phyloP scores from a whole-genome alignment of 2,329 filamentous ascomycete genomes.

The Exophiala oligosperma region DNA sequence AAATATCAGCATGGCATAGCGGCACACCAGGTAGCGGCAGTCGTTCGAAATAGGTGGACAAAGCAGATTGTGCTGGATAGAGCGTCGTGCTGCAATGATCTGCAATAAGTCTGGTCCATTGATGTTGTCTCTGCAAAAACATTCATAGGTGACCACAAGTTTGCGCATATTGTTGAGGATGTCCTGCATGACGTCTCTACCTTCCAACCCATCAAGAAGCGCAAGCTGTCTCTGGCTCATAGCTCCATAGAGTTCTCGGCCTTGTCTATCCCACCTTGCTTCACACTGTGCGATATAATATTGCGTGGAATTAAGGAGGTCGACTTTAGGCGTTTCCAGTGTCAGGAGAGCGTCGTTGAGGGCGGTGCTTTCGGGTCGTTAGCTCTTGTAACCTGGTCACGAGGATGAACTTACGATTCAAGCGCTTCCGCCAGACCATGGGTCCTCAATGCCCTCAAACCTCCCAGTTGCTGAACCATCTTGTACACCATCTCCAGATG shows the following conservation, averaged over 20 bases:
- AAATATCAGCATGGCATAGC: slow-evolving; percentile 1
- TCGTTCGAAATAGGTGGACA: neutral
- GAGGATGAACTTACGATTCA: neutral
- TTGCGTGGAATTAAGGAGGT: neutral
- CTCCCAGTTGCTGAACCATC: neutral
- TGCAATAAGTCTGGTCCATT: neutral
- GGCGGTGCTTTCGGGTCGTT: neutral
- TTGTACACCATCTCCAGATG: neutral
- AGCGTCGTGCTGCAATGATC: neutral
- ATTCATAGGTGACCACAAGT: neutral
- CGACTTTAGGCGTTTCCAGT: neutral
- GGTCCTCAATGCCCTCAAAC: neutral
- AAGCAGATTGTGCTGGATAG: neutral
- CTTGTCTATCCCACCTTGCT: neutral
- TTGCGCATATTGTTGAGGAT: neutral
- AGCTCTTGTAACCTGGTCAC: neutral
- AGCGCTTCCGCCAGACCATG: neutral
- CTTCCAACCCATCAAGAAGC: neutral
- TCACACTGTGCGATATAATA: neutral
- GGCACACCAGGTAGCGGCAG: slow-evolving; percentile 2
- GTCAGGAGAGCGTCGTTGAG: neutral
- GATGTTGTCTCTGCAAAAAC: neutral
- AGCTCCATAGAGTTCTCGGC: neutral
- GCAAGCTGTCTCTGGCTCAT: neutral
- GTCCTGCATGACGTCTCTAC: neutral